phyloP scores from a whole-genome alignment of 2,329 filamentous ascomycete genomes.

The Thielaviopsis punctulata region DNA sequence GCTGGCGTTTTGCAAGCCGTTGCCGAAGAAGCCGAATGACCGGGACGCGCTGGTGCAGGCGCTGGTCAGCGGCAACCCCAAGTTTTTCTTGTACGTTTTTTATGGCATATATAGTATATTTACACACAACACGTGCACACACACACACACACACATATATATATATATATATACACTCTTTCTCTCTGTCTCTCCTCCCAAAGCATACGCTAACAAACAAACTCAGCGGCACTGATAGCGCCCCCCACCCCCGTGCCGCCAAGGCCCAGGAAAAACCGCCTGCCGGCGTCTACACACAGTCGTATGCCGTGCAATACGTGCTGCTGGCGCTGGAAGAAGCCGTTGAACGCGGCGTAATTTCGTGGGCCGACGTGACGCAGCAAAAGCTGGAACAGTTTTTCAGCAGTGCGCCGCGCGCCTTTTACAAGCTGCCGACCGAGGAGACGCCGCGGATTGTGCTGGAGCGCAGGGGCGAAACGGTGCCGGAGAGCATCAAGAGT shows the following conservation, averaged over 20 bases:
- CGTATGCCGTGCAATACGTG: conserved; percentile 48
- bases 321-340: conserved; percentile 44
- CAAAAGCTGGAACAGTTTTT: conserved; percentile 38
- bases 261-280: conserved; percentile 42
- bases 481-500: conserved; percentile 23
- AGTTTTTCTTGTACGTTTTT: conserved; percentile 55
- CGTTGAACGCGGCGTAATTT: conserved; percentile 34
- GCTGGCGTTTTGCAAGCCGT: conserved; percentile 56
- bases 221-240: conserved; percentile 38
- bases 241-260: conserved; percentile 43
- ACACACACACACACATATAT: conserved; percentile 4
- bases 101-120: too few relatives aligned
- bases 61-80: conserved; percentile 38
- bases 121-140: too few relatives aligned
- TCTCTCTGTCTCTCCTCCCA: not conserved
- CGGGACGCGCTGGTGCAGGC: conserved; percentile 55
- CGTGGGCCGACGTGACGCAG: conserved; percentile 33
- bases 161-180: not conserved
- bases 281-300: conserved; percentile 68
- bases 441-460: conserved; percentile 20
- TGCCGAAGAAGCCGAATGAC: conserved; percentile 55
- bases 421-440: conserved; percentile 28
- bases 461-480: conserved; percentile 25
- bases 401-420: conserved; percentile 32
- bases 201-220: too few relatives aligned